Conservation (phyloP, 2,329 filamentous ascomycete species). For the Ascocoryne sarcoides region DNA sequence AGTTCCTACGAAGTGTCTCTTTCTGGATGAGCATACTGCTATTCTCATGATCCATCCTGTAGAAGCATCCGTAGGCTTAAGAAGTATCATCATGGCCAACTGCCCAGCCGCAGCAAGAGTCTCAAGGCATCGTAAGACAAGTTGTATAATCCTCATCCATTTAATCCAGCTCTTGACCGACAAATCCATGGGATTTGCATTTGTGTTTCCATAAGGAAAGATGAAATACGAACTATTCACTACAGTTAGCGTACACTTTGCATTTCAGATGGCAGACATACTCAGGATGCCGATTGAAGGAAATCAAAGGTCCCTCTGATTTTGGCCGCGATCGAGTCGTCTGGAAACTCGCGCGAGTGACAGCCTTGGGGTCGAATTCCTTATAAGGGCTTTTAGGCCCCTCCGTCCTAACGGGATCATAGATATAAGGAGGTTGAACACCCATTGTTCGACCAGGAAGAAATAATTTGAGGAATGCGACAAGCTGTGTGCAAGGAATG, state of each 20-base stretch:
- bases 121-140: constrained; percentile 58
- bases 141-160: constrained; percentile 57
- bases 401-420: constrained; percentile 43
- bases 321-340: constrained; percentile 53
- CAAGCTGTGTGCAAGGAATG: constrained; percentile 9
- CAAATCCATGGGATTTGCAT: constrained; percentile 58
- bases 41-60: constrained; percentile 71
- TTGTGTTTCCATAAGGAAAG: constrained; percentile 50
- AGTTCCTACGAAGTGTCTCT: background rate
- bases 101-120: constrained; percentile 62
- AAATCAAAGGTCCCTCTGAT: constrained; percentile 65
- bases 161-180: constrained; percentile 65
- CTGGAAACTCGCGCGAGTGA: constrained; percentile 70
- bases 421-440: constrained; percentile 62
- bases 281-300: constrained; percentile 84
- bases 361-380: constrained; percentile 78
- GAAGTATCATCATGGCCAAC: constrained; percentile 67
- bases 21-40: constrained; percentile 45
- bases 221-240: constrained; percentile 45
- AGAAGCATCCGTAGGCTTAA: constrained; percentile 50
- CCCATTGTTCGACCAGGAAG: constrained; percentile 31
- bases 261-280: constrained; percentile 34
- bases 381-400: constrained; percentile 43
- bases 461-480: constrained; percentile 8
- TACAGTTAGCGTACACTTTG: constrained; percentile 6